A percentile compares a stretch with the other conserved stretches of the same genome.
phyloP scores from a whole-genome alignment of 352 stramenopile genomes.

The Discostella stelligera region DNA sequence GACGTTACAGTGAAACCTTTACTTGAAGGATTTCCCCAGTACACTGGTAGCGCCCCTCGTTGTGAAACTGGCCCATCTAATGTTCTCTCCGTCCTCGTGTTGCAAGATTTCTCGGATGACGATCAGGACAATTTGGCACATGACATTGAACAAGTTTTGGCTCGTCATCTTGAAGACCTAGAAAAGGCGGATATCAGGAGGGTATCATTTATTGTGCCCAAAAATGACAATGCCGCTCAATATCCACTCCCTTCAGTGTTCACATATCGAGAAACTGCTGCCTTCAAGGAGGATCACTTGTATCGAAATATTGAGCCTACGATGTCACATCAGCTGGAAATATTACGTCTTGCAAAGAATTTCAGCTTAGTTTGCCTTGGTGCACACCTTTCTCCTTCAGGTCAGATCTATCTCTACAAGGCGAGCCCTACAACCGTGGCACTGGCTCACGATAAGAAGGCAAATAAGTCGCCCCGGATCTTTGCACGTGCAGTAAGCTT shows the following conservation, averaged over 20 bases:
- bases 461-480: slow-evolving; percentile 88
- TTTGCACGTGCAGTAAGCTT: slow-evolving; percentile 93
- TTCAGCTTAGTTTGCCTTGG: slow-evolving; percentile 94
- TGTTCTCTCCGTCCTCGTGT: slow-evolving; percentile 83
- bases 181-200: slow-evolving; percentile 76
- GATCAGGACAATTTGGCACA: slow-evolving; percentile 61
- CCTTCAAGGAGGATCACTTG: slow-evolving; percentile 96
- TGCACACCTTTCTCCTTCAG: slow-evolving; percentile 86
- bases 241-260: slow-evolving; percentile 82
- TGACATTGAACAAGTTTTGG: slow-evolving; percentile 68
- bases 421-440: slow-evolving; percentile 90
- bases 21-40: slow-evolving; percentile 76
- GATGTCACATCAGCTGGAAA: slow-evolving; percentile 97
- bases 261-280: slow-evolving; percentile 85
- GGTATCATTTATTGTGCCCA: slow-evolving; percentile 82
- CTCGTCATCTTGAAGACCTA: slow-evolving; percentile 58
- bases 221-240: slow-evolving; percentile 45
- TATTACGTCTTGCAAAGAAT: slow-evolving; percentile 92
- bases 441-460: slow-evolving; percentile 83
- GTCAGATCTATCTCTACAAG: slow-evolving; percentile 98
- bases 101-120: slow-evolving; percentile 52
- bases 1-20: slow-evolving; percentile 74
- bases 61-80: slow-evolving; percentile 75
- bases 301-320: slow-evolving; percentile 98
- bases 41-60: slow-evolving; percentile 43